Evolutionary conservation across 306 rosid species (phyloP).

Genomic region (Sicyos edulis): DNA sequence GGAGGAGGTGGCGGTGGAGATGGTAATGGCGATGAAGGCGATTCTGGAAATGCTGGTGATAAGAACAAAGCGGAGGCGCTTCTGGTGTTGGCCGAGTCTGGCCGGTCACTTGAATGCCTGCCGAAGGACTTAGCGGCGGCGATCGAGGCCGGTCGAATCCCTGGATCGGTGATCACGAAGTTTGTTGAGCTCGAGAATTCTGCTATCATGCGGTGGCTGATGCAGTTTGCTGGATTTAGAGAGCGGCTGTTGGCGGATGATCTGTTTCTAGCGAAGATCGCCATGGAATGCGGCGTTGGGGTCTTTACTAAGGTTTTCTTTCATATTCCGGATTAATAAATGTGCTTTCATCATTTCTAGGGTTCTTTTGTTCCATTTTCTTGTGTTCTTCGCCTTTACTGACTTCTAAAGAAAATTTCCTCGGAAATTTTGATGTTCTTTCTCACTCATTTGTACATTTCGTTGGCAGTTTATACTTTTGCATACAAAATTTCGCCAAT

Average conservation of each 20-base stretch:
- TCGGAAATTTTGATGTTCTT: background rate
- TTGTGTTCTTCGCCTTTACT: constrained; percentile 14
- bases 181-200: constrained; percentile 68
- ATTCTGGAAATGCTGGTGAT: constrained; percentile 32
- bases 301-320: constrained; percentile 69
- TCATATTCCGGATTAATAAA: background rate
- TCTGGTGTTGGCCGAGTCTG: constrained; percentile 56
- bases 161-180: constrained; percentile 58
- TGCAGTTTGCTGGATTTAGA: constrained; percentile 70
- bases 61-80: constrained; percentile 45
- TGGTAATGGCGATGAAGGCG: constrained; percentile 27
- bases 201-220: constrained; percentile 57
- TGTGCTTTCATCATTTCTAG: background rate
- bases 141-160: constrained; percentile 63
- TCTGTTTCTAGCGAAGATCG: constrained; percentile 72
- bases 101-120: constrained; percentile 55
- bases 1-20: constrained; percentile 30
- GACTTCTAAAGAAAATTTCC: background rate
- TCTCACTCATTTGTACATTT: background rate
- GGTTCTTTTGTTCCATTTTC: background rate
- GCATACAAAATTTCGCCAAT: background rate
- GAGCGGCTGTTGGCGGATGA: constrained; percentile 93
- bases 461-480: background rate
- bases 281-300: constrained; percentile 93
- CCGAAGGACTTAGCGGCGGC: constrained; percentile 78